Base-by-base conservation (phyloP, 2,329 filamentous ascomycete species). In the Chaetomiaceae sp. region DNA sequence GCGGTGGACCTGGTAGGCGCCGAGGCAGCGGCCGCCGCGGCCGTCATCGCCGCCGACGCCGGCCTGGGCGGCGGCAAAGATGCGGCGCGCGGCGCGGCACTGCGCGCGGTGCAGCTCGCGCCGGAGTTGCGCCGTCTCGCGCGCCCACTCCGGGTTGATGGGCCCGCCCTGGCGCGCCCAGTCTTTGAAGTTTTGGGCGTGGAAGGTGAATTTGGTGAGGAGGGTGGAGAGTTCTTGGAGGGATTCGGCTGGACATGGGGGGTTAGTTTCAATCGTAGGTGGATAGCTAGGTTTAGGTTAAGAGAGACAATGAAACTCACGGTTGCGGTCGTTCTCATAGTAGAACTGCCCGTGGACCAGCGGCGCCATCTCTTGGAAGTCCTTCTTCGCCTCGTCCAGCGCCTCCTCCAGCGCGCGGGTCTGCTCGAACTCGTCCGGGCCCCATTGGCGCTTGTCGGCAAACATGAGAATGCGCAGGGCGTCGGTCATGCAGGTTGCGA, bases 361-460 rank as follows among this genome's bases (percentile, higher is more conserved):
- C 38, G 68, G 67, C 18, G 71, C 70, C 48, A 81, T 66, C 57
- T 76, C 71, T 63, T 81, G 77, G 53, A 80, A 81, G 63, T 81
- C 77, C 60, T 70, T 72, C 63, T 74, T 77, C 46, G 78, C 78
- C 54, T 79, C 75, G 58, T 79, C 75, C 42, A 81, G 67, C n/a
- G 71, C 67, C 29, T 69, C 66, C 56, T 79, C 72, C 44, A 81
- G 66, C 39, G 74, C 71, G 47, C 70, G 73, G 47, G 74, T 61
- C 65, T 81, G 78, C 58, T 80, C 76, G 58, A 77, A 73, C 65
- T 81, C 77, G 67, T 79, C 76, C 18, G 68, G 65, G 0, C 72
- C 74, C 78, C 78, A 81, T 51, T 74, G 71, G 36, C 70, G 69
- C 63, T 79, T 79, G 62, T 81, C 77, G 56, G 76, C 71, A 54